Evolutionary conservation across 2,329 filamentous ascomycete genomes (phyloP).

Genomic region (Colletotrichum sidae): DNA sequence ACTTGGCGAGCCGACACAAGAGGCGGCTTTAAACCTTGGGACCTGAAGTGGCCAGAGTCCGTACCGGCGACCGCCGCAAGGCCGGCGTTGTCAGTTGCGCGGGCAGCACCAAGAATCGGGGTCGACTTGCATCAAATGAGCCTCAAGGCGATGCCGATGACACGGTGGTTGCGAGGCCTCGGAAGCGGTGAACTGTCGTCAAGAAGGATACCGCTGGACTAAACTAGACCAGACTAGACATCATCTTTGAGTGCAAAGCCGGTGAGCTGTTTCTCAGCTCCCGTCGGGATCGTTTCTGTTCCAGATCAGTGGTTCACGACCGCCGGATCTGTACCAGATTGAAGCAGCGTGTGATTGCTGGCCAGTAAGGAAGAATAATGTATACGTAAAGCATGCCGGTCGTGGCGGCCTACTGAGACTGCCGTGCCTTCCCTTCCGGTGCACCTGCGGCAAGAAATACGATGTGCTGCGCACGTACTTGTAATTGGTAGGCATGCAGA

Average conservation of each 20-base stretch:
- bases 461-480: too few relatives aligned
- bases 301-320: conserved; percentile 29
- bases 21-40: too few relatives aligned
- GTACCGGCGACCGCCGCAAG: neutral
- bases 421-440: conserved; percentile 3
- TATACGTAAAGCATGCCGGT: neutral
- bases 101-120: neutral
- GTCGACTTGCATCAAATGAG: conserved; percentile 26
- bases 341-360: conserved; percentile 25
- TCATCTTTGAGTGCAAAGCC: neutral
- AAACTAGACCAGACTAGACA: conserved; percentile 13
- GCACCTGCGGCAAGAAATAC: too few relatives aligned
- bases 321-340: conserved; percentile 27
- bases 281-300: conserved; percentile 4
- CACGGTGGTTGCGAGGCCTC: conserved; percentile 28
- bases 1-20: too few relatives aligned
- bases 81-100: neutral
- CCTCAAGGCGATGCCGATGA: conserved; percentile 28
- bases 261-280: conserved; percentile 9
- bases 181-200: conserved; percentile 28
- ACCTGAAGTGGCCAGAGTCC: neutral
- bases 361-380: conserved; percentile 5
- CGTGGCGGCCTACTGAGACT: neutral
- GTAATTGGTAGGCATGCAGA: too few relatives aligned
- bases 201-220: conserved; percentile 19